Percentiles rank a stretch among this genome's conserved stretches.
Evolutionary conservation across 2,329 filamentous ascomycete genomes (phyloP).

Genomic region (Phialophora verrucosa): DNA sequence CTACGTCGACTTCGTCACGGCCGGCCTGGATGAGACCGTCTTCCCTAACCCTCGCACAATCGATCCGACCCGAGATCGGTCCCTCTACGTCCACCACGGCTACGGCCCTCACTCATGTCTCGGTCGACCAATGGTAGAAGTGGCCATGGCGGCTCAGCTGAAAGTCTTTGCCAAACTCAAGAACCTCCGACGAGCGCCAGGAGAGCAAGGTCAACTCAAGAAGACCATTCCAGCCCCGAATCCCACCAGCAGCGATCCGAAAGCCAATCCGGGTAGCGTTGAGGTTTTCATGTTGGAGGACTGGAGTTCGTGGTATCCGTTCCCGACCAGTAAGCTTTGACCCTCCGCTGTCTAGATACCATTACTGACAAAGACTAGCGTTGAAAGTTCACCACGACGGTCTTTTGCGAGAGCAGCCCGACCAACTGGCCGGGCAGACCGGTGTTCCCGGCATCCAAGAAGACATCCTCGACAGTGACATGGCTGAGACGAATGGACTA

Average conservation of each 20-base stretch:
- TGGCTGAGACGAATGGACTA: conserved; percentile 31
- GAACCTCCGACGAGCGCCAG: conserved; percentile 50
- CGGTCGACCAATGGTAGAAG: conserved; percentile 50
- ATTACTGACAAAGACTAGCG: conserved; percentile 28
- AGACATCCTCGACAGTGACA: conserved; percentile 36
- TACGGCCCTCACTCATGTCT: conserved; percentile 57
- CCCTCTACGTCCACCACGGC: conserved; percentile 53
- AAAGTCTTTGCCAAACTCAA: conserved; percentile 50
- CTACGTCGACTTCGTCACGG: conserved; percentile 41
- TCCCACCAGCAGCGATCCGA: conserved; percentile 38
- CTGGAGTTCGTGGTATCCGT: conserved; percentile 51
- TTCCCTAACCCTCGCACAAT: conserved; percentile 52
- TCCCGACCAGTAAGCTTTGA: conserved; percentile 44
- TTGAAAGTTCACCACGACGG: conserved; percentile 41
- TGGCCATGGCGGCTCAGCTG: conserved; percentile 51
- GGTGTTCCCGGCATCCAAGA: conserved; percentile 35
- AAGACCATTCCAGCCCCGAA: conserved; percentile 44
- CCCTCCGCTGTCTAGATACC: not conserved
- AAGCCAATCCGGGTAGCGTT: conserved; percentile 47
- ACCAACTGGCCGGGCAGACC: conserved; percentile 34
- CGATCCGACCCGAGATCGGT: conserved; percentile 50
- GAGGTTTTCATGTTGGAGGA: conserved; percentile 53
- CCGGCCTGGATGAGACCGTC: conserved; percentile 45
- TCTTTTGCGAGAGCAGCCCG: conserved; percentile 33
- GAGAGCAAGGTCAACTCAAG: conserved; percentile 50